Base-by-base conservation (phyloP, 495 filamentous ascomycete genomes). In the Wilcoxina mikolae region DNA sequence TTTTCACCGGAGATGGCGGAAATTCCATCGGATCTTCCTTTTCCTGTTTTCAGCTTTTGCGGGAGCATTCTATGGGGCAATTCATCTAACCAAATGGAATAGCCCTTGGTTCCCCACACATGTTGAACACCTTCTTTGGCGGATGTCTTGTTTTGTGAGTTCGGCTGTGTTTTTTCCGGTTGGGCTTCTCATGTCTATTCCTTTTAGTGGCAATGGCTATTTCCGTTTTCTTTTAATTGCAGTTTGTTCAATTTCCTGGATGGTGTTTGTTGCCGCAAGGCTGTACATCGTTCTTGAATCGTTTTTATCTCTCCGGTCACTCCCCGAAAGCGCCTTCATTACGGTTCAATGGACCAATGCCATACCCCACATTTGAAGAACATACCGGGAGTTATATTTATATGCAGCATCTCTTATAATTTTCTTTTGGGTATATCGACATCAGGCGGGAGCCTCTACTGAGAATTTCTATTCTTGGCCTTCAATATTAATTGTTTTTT, bases 281-380 rank as follows among this genome's bases (percentile, higher is more conserved):
- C 3, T n/a, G 9, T 50, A 28, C 26, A 2, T 50, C 24, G n/a
- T 50, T n/a, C 12, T 29, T 27, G 47, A 50, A 25, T 50, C 47
- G 27, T 27, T 50, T 24, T 27, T 50, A 18, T 50, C 47, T 11
- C 26, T 50, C 12, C 25, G 47, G 26, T 10, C 20, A 11, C 27
- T 50, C 15, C 47, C 47, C 12, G 22, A 27, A 20, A 25, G 29
- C 15, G 47, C 47, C 23, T 50, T 27, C 26, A 2, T 11, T 15
- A 50, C 26, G 15, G 3, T 29, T 15, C 2, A 28, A 25, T 50
- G 47, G 47, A 17, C 47, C 15, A 10, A 26, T 31, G 2, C 27
- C 3, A 50, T 50, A 2, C 47, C 47, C n/a, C 47, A 50, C 22
- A 17, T 50, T 31, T 50, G 23, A 50, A n/a, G n/a, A n/a, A n/a